These are phyloP conservation scores for Corylus americana DNA, from an alignment of 306 rosid species.

Conservation along the genomic window DNA sequence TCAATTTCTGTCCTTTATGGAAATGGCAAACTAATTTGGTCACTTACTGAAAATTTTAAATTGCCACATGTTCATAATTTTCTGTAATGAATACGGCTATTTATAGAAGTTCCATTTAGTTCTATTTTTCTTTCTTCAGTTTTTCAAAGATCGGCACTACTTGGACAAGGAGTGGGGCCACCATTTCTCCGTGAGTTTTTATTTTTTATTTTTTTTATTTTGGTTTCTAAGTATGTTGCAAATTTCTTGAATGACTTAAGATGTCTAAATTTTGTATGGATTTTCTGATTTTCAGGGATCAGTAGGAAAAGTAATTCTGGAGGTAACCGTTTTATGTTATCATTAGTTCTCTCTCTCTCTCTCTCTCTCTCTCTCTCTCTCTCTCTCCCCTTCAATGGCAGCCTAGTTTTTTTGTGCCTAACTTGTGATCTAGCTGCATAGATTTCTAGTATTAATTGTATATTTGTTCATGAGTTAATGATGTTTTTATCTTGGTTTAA, in stretches of 20 bases:
- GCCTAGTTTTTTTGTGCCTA: background rate
- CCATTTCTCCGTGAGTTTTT: conserved; percentile 70
- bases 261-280: background rate
- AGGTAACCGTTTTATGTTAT: conserved; percentile 43
- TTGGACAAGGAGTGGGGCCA: conserved; percentile 97
- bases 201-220: background rate
- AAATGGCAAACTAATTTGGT: background rate
- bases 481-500: background rate
- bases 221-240: conserved; percentile 11
- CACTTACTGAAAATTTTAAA: conserved; percentile 1
- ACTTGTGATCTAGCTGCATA: background rate
- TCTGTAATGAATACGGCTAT: conserved; percentile 19
- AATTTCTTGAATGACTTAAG: conserved; percentile 7
- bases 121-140: conserved; percentile 42
- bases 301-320: conserved; percentile 70
- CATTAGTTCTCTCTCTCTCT: background rate
- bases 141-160: conserved; percentile 88
- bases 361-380: conserved; percentile 5
- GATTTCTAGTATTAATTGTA: background rate
- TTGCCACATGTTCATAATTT: conserved; percentile 5
- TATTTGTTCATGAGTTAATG: background rate
- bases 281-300: conserved; percentile 49
- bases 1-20: background rate
- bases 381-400: background rate
- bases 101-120: conserved; percentile 5